These are phyloP conservation scores for Didymella exigua DNA, from an alignment of 2,329 filamentous ascomycete genomes.

Conservation along the genomic window DNA sequence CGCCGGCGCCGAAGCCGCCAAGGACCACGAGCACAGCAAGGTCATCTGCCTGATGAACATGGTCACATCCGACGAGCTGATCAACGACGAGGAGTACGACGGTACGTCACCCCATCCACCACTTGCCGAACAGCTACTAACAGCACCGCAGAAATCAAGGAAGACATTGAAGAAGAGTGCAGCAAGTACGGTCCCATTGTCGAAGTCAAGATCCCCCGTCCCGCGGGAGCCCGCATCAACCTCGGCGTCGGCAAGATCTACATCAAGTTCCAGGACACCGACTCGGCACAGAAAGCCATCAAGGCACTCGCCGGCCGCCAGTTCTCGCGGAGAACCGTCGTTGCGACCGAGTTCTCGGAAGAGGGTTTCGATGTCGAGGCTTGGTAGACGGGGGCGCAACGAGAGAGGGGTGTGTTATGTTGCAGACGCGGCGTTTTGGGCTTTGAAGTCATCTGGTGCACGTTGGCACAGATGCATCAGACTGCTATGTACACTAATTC, in stretches of 20 bases:
- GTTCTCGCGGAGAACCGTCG: slow-evolving; percentile 94
- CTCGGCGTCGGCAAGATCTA: slow-evolving; percentile 97
- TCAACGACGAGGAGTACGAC: slow-evolving; percentile 94
- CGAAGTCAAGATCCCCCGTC: slow-evolving; percentile 91
- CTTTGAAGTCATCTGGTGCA: not conserved
- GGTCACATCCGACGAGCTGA: slow-evolving; percentile 93
- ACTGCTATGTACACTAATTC: slow-evolving; percentile 19
- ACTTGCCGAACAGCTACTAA: slow-evolving; percentile 3
- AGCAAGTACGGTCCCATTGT: slow-evolving; percentile 83
- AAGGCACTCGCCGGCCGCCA: slow-evolving; percentile 91
- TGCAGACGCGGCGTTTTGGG: slow-evolving; percentile 8
- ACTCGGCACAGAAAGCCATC: slow-evolving; percentile 82
- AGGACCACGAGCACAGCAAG: slow-evolving; percentile 73
- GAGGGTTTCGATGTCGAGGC: slow-evolving; percentile 94
- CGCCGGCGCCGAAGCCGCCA: slow-evolving; percentile 81
- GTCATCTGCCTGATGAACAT: slow-evolving; percentile 96
- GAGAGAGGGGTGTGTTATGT: not conserved
- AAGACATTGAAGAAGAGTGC: slow-evolving; percentile 93
- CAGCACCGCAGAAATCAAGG: slow-evolving; percentile 79
- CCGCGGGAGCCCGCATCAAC: slow-evolving; percentile 79
- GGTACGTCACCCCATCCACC: slow-evolving; percentile 59
- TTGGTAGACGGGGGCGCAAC: slow-evolving; percentile 65
- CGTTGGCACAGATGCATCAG: slow-evolving; percentile 8
- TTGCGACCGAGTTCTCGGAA: slow-evolving; percentile 96
- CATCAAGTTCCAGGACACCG: slow-evolving; percentile 84